These are phyloP conservation scores for Botrytis aclada DNA, from an alignment of 2,329 filamentous ascomycete species.

Conservation along the genomic window DNA sequence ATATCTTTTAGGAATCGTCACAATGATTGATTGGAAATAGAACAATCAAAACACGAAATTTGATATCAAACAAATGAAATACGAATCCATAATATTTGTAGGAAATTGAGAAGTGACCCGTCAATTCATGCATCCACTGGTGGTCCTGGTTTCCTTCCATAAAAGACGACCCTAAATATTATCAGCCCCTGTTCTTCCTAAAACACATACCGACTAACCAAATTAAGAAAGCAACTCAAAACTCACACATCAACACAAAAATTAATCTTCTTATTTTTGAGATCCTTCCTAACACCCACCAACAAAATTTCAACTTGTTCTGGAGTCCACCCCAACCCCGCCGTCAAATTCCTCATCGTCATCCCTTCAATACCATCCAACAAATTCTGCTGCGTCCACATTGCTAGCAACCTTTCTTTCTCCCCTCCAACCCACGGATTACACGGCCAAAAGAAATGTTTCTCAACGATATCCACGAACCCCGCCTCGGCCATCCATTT, in stretches of 20 bases:
- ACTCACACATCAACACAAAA: constrained; percentile 37
- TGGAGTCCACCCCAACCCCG: constrained; percentile 40
- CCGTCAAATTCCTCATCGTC: constrained; percentile 40
- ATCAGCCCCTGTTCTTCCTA: background rate
- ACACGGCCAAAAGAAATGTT: constrained; percentile 49
- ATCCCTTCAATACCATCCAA: constrained; percentile 29
- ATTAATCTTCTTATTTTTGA: constrained; percentile 40
- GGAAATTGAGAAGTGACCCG: too few species aligned
- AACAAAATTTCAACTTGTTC: constrained; percentile 42
- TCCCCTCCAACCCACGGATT: constrained; percentile 52
- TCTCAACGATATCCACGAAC: constrained; percentile 50
- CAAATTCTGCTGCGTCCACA: constrained; percentile 30
- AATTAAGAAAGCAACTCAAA: background rate
- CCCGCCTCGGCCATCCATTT: constrained; percentile 48
- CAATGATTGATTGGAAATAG: too few species aligned
- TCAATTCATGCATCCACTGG: too few species aligned
- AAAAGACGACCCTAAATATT: background rate
- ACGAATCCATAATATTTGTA: too few species aligned
- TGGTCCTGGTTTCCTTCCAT: constrained; percentile 10
- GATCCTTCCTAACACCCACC: constrained; percentile 40
- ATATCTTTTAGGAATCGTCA: too few species aligned
- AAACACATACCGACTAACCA: background rate
- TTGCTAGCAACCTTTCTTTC: constrained; percentile 50
- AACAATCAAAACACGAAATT: too few species aligned
- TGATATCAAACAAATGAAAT: too few species aligned